These are phyloP conservation scores for Arthroderma uncinatum DNA, from an alignment of 2,329 filamentous ascomycete species.

Conservation along the genomic window DNA sequence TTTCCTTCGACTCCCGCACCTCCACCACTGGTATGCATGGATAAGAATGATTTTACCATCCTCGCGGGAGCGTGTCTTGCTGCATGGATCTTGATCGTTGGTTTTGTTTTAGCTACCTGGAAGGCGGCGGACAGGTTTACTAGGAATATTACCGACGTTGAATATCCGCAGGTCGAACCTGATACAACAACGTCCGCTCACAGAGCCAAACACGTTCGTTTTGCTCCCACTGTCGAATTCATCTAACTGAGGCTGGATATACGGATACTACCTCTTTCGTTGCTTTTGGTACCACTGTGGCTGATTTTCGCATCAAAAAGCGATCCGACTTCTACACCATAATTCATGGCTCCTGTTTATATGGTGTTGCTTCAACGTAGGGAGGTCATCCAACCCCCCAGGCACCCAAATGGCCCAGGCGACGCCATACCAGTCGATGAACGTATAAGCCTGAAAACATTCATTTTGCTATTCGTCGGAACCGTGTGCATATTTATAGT, in stretches of 20 bases:
- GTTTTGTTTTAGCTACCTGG: conserved; percentile 2
- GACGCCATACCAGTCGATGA: conserved; percentile 18
- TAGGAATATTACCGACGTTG: neutral
- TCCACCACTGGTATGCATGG: neutral
- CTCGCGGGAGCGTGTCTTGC: neutral
- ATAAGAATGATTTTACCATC: neutral
- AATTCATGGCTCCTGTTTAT: conserved; percentile 15
- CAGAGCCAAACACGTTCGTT: conserved; percentile 8
- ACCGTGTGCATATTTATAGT: conserved; percentile 30
- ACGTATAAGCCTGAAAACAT: conserved; percentile 22
- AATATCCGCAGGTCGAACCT: neutral
- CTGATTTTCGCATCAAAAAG: neutral
- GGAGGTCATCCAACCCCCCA: conserved; percentile 18
- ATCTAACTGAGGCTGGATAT: neutral
- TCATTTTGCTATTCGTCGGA: conserved; percentile 27
- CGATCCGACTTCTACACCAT: neutral
- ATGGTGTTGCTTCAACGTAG: conserved; percentile 1
- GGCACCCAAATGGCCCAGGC: conserved; percentile 19
- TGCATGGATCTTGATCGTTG: neutral
- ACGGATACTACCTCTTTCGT: too few species aligned
- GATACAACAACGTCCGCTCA: neutral
- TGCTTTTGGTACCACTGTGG: neutral
- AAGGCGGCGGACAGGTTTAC: neutral
- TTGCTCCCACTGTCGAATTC: conserved; percentile 1
- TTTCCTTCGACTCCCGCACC: neutral